These are phyloP conservation scores for Diaporthe capsici DNA, from an alignment of 2,329 filamentous ascomycete species.

Conservation along the genomic window DNA sequence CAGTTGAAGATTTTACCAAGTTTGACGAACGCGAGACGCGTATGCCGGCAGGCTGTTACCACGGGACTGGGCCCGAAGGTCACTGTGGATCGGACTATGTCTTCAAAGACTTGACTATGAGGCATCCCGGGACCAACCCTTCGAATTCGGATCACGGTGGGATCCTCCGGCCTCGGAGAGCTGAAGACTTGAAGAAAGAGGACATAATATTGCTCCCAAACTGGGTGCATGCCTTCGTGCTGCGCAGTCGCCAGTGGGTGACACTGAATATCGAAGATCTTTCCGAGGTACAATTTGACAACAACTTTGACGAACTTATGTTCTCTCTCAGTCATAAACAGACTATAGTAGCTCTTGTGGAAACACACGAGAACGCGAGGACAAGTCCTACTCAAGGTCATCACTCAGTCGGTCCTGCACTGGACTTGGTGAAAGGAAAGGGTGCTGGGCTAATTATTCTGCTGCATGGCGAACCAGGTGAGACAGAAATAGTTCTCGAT, in stretches of 20 bases:
- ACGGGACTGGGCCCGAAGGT: accelerated
- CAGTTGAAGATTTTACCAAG: not conserved
- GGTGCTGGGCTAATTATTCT: conserved; percentile 27
- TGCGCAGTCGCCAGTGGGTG: conserved; percentile 33
- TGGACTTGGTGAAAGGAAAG: conserved; percentile 30
- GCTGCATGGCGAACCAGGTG: conserved; percentile 31
- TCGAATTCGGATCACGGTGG: too few relatives aligned
- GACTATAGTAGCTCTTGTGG: not conserved
- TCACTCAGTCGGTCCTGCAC: conserved; percentile 1
- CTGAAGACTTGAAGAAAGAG: not conserved
- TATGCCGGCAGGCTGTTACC: not conserved
- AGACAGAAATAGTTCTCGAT: too few relatives aligned
- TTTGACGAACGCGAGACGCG: not conserved
- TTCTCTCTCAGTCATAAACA: not conserved
- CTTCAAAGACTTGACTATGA: conserved; percentile 4
- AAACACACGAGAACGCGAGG: conserved; percentile 18
- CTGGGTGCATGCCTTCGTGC: conserved; percentile 34
- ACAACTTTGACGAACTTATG: conserved; percentile 18
- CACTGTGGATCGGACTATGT: conserved; percentile 2
- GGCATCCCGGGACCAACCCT: not conserved
- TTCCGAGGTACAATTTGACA: conserved; percentile 4
- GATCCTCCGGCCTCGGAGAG: not conserved
- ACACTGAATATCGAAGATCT: conserved; percentile 6
- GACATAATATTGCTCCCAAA: conserved; percentile 32
- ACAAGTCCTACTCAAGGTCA: not conserved